These are phyloP conservation scores for Tarenaya hassleriana DNA, from an alignment of 345 rosid genomes.

Conservation along the genomic window DNA sequence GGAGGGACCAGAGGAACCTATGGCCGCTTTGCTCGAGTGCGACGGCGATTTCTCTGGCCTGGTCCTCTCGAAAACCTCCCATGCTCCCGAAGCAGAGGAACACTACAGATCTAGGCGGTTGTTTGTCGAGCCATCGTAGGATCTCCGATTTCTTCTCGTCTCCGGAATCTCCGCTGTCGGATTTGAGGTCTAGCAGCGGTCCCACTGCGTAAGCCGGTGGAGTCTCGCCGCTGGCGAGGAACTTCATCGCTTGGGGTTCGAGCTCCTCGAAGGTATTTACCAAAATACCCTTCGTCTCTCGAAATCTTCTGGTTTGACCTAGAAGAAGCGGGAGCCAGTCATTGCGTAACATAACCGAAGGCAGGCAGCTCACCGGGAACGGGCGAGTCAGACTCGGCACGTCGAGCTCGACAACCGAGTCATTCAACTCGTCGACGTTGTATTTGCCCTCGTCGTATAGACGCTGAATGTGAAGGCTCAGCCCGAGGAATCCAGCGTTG, in stretches of 20 bases:
- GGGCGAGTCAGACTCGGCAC: constrained; percentile 34
- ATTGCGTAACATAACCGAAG: background rate
- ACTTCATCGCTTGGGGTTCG: constrained; percentile 29
- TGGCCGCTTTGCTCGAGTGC: constrained; percentile 38
- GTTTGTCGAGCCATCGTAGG: constrained; percentile 44
- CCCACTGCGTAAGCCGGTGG: constrained; percentile 39
- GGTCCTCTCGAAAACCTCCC: constrained; percentile 48
- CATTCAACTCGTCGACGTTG: constrained; percentile 15
- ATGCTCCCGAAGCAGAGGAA: constrained; percentile 67
- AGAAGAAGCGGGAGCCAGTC: background rate
- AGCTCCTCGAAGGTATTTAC: constrained; percentile 46
- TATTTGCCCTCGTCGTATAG: constrained; percentile 13
- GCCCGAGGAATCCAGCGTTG: constrained; percentile 26
- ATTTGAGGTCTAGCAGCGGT: constrained; percentile 38
- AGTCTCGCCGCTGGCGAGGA: constrained; percentile 8
- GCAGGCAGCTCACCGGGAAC: constrained; percentile 32
- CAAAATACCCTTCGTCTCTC: constrained; percentile 38
- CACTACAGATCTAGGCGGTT: constrained; percentile 42
- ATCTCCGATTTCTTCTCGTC: constrained; percentile 17
- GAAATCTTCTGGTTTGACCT: constrained; percentile 17
- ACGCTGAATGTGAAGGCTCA: constrained; percentile 19
- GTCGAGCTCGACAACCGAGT: constrained; percentile 26
- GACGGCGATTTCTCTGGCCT: constrained; percentile 34
- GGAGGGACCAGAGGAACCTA: constrained; percentile 49
- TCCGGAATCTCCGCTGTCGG: background rate